These are phyloP conservation scores for Avena insularis DNA, from an alignment of 176 grass and related monocot genomes.

Conservation along the genomic window DNA sequence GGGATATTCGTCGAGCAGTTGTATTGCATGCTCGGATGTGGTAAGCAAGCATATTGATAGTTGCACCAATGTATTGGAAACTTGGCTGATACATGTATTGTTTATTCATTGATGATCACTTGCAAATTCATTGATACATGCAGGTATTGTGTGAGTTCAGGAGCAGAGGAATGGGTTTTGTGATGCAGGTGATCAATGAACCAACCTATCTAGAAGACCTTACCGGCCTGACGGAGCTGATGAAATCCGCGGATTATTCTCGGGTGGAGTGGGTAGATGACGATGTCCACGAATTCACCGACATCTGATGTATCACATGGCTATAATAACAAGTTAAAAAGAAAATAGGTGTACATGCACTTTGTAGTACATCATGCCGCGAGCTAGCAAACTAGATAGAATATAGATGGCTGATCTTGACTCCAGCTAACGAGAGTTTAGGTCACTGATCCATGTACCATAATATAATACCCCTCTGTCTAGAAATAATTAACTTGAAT, in stretches of 20 bases:
- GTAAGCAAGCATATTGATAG: conserved; percentile 53
- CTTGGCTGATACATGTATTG: neutral
- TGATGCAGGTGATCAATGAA: conserved; percentile 92
- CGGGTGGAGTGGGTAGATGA: conserved; percentile 72
- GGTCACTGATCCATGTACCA: no score
- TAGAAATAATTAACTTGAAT: no score
- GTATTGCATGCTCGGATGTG: conserved; percentile 77
- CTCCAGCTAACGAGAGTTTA: no score
- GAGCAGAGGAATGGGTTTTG: conserved; percentile 76
- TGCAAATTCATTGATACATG: neutral
- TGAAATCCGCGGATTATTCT: conserved; percentile 60
- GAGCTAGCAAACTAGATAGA: no score
- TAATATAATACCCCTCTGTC: no score
- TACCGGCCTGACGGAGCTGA: conserved; percentile 86
- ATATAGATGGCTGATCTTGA: no score
- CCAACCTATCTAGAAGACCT: conserved; percentile 92
- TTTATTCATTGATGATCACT: neutral
- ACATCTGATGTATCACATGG: conserved; percentile 26
- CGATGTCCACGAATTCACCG: conserved; percentile 40
- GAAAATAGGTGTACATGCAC: no score
- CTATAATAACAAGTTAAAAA: neutral
- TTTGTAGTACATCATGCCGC: no score
- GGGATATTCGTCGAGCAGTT: conserved; percentile 81
- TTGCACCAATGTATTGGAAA: conserved; percentile 5
- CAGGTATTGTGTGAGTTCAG: conserved; percentile 84